A percentile compares a stretch with the other conserved stretches of the same genome.
These are phyloP conservation scores for Carallia brachiata DNA, from an alignment of 345 rosid species.

Conservation along the genomic window DNA sequence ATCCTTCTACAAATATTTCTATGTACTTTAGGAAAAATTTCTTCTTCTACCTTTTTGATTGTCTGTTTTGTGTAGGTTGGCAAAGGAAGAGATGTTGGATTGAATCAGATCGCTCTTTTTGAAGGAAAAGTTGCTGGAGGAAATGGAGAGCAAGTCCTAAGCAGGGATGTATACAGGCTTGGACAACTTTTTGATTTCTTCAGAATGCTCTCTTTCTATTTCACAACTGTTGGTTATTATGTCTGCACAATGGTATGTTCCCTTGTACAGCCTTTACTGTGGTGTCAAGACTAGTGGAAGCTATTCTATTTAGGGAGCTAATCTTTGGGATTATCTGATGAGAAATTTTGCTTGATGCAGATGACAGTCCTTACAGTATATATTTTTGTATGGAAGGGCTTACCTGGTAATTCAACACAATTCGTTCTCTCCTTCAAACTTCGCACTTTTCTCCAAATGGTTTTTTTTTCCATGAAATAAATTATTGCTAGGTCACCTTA, in stretches of 20 bases:
- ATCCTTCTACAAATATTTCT: not conserved
- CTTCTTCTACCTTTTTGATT: slow-evolving; percentile 8
- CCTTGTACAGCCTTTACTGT: slow-evolving; percentile 2
- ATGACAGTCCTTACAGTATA: slow-evolving; percentile 91
- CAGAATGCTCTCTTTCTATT: slow-evolving; percentile 95
- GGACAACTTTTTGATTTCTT: slow-evolving; percentile 98
- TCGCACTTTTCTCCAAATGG: too few relatives aligned
- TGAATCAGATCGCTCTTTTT: slow-evolving; percentile 96
- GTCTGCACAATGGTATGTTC: slow-evolving; percentile 91
- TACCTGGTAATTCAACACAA: slow-evolving; percentile 64
- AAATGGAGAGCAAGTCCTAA: slow-evolving; percentile 97
- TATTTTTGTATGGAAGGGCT: slow-evolving; percentile 86
- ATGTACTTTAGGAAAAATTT: not conserved
- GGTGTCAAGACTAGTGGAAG: too few relatives aligned
- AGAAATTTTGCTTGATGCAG: slow-evolving; percentile 48
- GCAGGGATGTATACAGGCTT: slow-evolving; percentile 91
- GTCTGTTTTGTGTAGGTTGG: slow-evolving; percentile 64
- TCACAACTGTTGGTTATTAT: slow-evolving; percentile 94
- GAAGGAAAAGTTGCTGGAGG: slow-evolving; percentile 99
- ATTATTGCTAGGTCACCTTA: too few relatives aligned
- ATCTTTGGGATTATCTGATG: slow-evolving; percentile 24
- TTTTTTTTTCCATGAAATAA: too few relatives aligned
- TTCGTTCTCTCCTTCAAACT: too few relatives aligned
- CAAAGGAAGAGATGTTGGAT: slow-evolving; percentile 98
- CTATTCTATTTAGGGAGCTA: not conserved